These are phyloP conservation scores for Candida xyloterini DNA, from an alignment of 805 yeast species.

Conservation along the genomic window DNA sequence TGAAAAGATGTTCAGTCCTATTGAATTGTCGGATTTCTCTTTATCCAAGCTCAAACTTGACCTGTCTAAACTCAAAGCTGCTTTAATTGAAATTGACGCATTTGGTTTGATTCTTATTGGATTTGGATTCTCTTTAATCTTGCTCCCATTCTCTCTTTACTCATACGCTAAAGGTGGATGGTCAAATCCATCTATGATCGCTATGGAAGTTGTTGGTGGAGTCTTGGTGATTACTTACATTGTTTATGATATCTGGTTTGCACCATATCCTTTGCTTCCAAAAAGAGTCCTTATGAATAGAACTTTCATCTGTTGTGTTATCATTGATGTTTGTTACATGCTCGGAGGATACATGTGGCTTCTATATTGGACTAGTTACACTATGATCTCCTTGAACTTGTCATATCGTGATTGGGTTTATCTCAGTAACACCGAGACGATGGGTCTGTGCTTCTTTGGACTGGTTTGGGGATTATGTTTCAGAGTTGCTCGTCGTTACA, in stretches of 20 bases:
- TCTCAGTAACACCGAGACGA: constrained; percentile 36
- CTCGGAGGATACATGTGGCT: constrained; percentile 9
- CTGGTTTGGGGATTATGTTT: constrained; percentile 35
- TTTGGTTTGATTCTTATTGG: constrained; percentile 39
- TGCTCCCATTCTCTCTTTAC: constrained; percentile 39
- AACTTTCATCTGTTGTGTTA: constrained; percentile 35
- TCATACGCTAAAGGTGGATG: constrained; percentile 33
- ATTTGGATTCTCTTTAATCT: constrained; percentile 37
- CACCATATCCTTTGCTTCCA: constrained; percentile 39
- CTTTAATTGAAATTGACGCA: constrained; percentile 37
- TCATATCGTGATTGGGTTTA: constrained; percentile 36
- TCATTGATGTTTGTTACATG: constrained; percentile 26
- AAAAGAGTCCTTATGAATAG: constrained; percentile 35
- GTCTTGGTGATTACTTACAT: constrained; percentile 30
- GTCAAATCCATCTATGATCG: constrained; percentile 40
- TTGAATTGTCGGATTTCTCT: too few relatives aligned
- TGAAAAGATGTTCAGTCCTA: not conserved
- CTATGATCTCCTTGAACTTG: constrained; percentile 32
- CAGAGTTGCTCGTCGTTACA: constrained; percentile 37
- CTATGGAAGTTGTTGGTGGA: constrained; percentile 40
- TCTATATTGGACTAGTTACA: constrained; percentile 36
- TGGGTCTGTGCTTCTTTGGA: constrained; percentile 38
- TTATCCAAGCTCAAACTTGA: not conserved
- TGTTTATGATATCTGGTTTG: constrained; percentile 32
- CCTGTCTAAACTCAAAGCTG: constrained; percentile 8